Evolutionary conservation across 257 asterid species (phyloP).

Genomic region (Schizonepeta tenuifolia): DNA sequence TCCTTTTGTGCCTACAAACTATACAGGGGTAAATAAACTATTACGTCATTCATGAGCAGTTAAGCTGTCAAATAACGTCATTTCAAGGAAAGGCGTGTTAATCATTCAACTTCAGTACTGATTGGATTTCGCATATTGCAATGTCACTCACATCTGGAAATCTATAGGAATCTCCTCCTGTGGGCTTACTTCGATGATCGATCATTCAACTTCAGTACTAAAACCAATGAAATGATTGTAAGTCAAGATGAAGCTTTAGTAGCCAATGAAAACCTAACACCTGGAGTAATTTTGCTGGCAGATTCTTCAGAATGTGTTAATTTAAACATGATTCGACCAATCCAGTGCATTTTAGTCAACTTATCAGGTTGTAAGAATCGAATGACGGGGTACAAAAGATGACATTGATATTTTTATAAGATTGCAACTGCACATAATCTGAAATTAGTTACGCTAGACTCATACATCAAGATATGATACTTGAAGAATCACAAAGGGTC

Average conservation of each 20-base stretch:
- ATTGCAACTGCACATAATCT: background rate
- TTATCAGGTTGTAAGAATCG: background rate
- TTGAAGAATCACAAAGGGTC: no score
- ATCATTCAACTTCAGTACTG: background rate
- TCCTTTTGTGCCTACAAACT: background rate
- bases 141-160: background rate
- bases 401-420: background rate
- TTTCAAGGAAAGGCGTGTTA: background rate
- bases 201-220: constrained; percentile 6
- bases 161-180: background rate
- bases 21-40: background rate
- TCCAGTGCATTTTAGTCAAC: background rate
- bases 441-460: background rate
- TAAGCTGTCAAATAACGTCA: background rate
- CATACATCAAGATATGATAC: no score
- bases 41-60: background rate
- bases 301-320: background rate
- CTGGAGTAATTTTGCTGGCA: background rate
- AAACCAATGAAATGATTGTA: background rate
- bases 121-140: background rate
- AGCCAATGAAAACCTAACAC: background rate
- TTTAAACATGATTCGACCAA: background rate
- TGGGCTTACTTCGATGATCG: background rate
- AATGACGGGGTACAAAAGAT: background rate
- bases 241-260: background rate